Conservation (phyloP, 148 eudicot species). For the Rhododendron williamsianum region DNA sequence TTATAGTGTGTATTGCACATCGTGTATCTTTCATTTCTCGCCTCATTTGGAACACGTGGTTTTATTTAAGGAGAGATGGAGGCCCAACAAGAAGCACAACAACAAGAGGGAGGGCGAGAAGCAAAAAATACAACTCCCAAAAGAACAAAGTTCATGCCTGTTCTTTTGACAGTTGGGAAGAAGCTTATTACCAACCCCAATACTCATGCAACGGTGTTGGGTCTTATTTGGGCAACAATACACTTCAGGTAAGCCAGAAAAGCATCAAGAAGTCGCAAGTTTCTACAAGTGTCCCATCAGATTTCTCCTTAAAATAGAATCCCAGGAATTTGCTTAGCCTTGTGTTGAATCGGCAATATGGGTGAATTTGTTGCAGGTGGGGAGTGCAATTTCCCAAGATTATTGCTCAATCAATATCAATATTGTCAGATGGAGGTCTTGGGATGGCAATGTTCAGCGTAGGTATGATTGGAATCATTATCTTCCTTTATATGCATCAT, state of each 20-base stretch:
- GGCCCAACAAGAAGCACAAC: conserved; percentile 19
- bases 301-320: background rate
- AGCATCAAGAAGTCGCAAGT: conserved; percentile 9
- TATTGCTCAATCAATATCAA: conserved; percentile 32
- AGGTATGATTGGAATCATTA: conserved; percentile 21
- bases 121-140: conserved; percentile 9
- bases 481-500: background rate
- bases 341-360: background rate
- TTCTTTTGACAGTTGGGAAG: conserved; percentile 30
- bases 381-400: conserved; percentile 36
- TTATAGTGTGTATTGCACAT: background rate
- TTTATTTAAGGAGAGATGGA: conserved; percentile 21
- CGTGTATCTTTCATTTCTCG: background rate
- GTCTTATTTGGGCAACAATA: conserved; percentile 44
- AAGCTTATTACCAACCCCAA: conserved; percentile 44
- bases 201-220: conserved; percentile 38
- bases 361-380: conserved; percentile 29
- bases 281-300: background rate
- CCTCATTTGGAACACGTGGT: background rate
- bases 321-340: background rate
- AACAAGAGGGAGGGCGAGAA: conserved; percentile 13
- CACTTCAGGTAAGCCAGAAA: conserved; percentile 32
- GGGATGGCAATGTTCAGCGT: conserved; percentile 72
- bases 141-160: conserved; percentile 14
- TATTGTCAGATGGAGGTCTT: conserved; percentile 48